Evolutionary conservation across 208 protist species (phyloP), one percentile per base, ranked within the genome.

Genomic region (Acanthamoeba lenticulata): DNA sequence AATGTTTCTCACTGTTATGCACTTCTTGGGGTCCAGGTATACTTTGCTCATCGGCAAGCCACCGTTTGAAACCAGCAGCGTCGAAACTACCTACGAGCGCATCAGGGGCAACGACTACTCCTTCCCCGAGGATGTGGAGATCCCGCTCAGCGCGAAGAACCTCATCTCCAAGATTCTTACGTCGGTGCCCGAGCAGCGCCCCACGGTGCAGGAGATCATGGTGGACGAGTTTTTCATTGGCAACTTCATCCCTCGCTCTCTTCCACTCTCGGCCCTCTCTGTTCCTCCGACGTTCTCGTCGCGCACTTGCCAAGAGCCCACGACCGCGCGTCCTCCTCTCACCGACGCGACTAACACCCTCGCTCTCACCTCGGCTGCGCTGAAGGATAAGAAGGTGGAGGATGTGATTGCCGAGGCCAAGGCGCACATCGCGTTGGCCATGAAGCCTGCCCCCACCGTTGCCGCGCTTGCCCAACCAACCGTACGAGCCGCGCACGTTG

Each of bases 11-110:
- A n/a, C n/a, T n/a, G n/a, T n/a, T n/a, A n/a, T n/a, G n/a, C n/a
- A n/a, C 29, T 62, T 0, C 19, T 29, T 52, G 9, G 49, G 9
- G 5, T 34, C 24, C 45, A 93, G 89, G 89, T 98, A 99, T 97
- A 99, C 99, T 40, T 94, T 99, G 24, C 95, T 99, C 27, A 96
- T 99, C n/a, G 99, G 99, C 42, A 97, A 98, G 89, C 99, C 99
- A 49, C 99, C 99, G 2, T 99, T 99, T 95, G 98, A 99, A 97
- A 99, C 99, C 57, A 95, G 94, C 24, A 97, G 99, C 92, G 97
- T 99, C 11, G 98, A 99, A 95, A 96, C 96, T 13, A 99, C 99
- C 32, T 99, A 99, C 97, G 96, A 98, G 65, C 96, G 98, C 49
- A 99, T 99, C 93, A 94, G 96, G 29, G 94, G 98, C 79, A 98